These are phyloP conservation scores for Sarocladium kiliense DNA, from an alignment of 2,329 filamentous ascomycete species.

Conservation along the genomic window DNA sequence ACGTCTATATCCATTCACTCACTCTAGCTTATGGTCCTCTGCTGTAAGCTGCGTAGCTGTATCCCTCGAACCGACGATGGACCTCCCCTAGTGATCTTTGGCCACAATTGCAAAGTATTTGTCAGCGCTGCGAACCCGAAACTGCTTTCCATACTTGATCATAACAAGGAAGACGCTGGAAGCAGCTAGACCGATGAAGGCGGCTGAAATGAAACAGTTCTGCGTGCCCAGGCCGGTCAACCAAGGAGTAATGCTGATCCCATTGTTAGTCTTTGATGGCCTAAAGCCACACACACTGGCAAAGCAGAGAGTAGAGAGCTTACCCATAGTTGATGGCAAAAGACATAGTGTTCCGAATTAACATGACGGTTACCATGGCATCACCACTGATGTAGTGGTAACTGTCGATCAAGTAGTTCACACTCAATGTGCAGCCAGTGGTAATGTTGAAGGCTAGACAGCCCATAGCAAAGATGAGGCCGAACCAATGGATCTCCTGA, in stretches of 20 bases:
- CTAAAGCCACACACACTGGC: no score
- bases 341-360: conserved; percentile 32
- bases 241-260: conserved; percentile 43
- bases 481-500: conserved; percentile 36
- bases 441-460: conserved; percentile 27
- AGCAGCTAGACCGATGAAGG: conserved; percentile 32
- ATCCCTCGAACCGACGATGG: no score
- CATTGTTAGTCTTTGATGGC: no score
- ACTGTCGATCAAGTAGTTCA: conserved; percentile 36
- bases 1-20: no score
- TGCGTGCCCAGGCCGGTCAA: conserved; percentile 33
- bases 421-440: conserved; percentile 29
- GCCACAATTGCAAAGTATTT: conserved; percentile 11
- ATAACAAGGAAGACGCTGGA: conserved; percentile 37
- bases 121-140: conserved; percentile 16
- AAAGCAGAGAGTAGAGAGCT: background rate
- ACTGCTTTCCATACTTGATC: conserved; percentile 38
- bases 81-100: background rate
- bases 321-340: conserved; percentile 27
- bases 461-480: conserved; percentile 35
- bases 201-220: conserved; percentile 37
- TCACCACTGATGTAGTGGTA: conserved; percentile 36
- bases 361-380: conserved; percentile 32
- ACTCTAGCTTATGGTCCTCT: no score
- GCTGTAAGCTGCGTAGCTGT: no score